A percentile compares a stretch with the other conserved stretches of the same genome.
These are phyloP conservation scores for Naganishia kalamii DNA, from an alignment of 768 basidiomycete genomes.

Conservation along the genomic window DNA sequence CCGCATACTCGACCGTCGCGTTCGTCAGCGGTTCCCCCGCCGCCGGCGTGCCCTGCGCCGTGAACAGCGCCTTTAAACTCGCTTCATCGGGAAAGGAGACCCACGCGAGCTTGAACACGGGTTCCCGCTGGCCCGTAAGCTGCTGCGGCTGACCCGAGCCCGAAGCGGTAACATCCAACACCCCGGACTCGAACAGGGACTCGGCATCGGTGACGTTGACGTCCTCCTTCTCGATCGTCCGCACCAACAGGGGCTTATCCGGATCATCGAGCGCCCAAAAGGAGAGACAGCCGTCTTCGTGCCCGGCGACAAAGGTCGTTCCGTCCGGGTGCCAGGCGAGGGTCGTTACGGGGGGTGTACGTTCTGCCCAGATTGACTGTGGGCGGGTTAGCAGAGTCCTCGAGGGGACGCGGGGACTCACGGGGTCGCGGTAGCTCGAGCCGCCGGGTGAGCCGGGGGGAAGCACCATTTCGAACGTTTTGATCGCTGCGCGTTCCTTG, in stretches of 20 bases:
- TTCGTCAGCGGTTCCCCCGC: conserved; percentile 35
- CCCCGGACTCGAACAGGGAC: conserved; percentile 46
- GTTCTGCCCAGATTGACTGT: conserved; percentile 66
- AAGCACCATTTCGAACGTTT: conserved; percentile 63
- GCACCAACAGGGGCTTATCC: conserved; percentile 65
- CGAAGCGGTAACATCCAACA: conserved; percentile 34
- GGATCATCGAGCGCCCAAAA: conserved; percentile 79
- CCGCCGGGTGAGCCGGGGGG: conserved; percentile 76
- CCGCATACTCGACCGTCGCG: conserved; percentile 48
- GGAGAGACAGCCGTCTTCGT: conserved; percentile 72
- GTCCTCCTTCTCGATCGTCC: conserved; percentile 55
- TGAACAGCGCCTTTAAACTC: conserved; percentile 30
- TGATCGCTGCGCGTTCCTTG: conserved; percentile 45
- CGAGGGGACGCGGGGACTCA: conserved; percentile 41
- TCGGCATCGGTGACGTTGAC: conserved; percentile 50
- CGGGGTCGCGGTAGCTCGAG: conserved; percentile 56
- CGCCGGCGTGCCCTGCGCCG: conserved; percentile 45
- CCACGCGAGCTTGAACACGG: conserved; percentile 83
- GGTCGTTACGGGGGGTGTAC: conserved; percentile 64
- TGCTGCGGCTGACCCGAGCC: conserved; percentile 19
- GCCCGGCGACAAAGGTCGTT: conserved; percentile 71
- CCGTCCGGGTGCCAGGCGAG: conserved; percentile 65
- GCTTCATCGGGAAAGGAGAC: conserved; percentile 61
- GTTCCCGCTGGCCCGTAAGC: conserved; percentile 54
- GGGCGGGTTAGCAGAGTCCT: not conserved